Base-by-base conservation (phyloP, 345 rosid genomes). In the Bruguiera parviflora region DNA sequence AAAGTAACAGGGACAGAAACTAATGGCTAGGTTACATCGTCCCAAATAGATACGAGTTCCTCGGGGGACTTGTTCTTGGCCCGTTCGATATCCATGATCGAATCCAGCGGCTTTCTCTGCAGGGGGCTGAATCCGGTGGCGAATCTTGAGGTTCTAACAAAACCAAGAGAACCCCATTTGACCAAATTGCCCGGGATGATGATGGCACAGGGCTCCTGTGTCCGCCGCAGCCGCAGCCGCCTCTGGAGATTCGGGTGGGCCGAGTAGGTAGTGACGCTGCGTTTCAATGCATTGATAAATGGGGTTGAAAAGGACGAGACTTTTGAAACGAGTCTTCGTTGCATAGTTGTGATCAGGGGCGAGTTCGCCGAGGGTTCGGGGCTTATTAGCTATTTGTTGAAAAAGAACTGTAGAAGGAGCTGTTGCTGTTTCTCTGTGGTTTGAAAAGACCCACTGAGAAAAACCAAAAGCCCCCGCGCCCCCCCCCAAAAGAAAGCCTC, bases 1-100 rank as follows among this genome's bases (percentile, higher is more conserved):
- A 20, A 29, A 55, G 11, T 15, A 27, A 5, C 25, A 55, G 43
- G 35, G n/a, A 62, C 10, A 18, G 49, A 58, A 59, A 35, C 8
- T 16, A 31, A 5, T 5, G 19, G 39, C 39, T 55, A 49, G 29
- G 58, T 22, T 87, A 88, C 99, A 78, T 92, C 96, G 59, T 92
- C 96, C 97, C 97, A 92, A 68, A 81, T 76, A 1, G 96, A 85
- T 70, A 90, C 84, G 66, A 95, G 96, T 51, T 87, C 98, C 73
- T 90, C 91, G 1, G 96, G 69, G 0, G 96, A 87, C 60, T 86
- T 80, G 15, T 63, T 65, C 80, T 84, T 87, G 32, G 91, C 89
- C 77, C 92, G 84, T 61, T 75, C 85, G 24, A 90, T 66, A 82
- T 92, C 99, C 88, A 95, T 83, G 70, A 91, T 87, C 37, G 97